Percentiles rank a stretch among this genome's conserved stretches.
Conservation (phyloP, 805 yeast genomes). For the Blastobotrys chiropterorum region DNA sequence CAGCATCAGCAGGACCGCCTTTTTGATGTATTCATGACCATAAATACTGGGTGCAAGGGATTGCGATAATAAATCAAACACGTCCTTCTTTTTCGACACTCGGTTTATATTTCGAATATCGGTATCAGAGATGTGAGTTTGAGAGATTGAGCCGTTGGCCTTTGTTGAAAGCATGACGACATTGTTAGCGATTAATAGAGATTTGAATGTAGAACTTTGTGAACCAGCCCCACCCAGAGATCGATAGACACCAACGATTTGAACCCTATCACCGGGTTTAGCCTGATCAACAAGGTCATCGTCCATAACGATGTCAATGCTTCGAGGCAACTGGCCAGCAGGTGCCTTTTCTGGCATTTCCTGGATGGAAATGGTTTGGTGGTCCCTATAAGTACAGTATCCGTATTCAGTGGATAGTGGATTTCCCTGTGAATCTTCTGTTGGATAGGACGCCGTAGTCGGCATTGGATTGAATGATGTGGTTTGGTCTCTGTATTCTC, state of each 20-base stretch:
- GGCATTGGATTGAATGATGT: slow-evolving; percentile 81
- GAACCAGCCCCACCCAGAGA: slow-evolving; percentile 71
- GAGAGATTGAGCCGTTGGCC: slow-evolving; percentile 69
- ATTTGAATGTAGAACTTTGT: slow-evolving; percentile 62
- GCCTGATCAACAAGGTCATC: slow-evolving; percentile 89
- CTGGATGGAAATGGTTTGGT: slow-evolving; percentile 87
- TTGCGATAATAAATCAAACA: slow-evolving; percentile 73
- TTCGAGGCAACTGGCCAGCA: slow-evolving; percentile 93
- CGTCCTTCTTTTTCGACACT: slow-evolving; percentile 60
- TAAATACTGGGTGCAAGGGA: slow-evolving; percentile 94
- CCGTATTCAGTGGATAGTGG: slow-evolving; percentile 89
- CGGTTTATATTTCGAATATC: slow-evolving; percentile 85
- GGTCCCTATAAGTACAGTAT: slow-evolving; percentile 84
- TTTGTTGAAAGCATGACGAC: slow-evolving; percentile 83
- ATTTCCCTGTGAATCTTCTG: slow-evolving; percentile 88
- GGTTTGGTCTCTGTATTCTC: slow-evolving; percentile 90
- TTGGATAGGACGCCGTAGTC: slow-evolving; percentile 83
- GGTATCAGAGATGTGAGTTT: slow-evolving; percentile 61
- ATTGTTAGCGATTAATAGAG: slow-evolving; percentile 83
- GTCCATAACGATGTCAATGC: slow-evolving; percentile 86
- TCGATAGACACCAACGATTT: slow-evolving; percentile 88
- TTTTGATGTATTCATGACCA: slow-evolving; percentile 86
- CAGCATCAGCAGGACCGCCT: slow-evolving; percentile 84
- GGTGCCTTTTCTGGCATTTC: slow-evolving; percentile 98
- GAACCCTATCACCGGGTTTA: slow-evolving; percentile 95